Base-by-base conservation (phyloP, 768 basidiomycete species). In the Suillus clintonianus region DNA sequence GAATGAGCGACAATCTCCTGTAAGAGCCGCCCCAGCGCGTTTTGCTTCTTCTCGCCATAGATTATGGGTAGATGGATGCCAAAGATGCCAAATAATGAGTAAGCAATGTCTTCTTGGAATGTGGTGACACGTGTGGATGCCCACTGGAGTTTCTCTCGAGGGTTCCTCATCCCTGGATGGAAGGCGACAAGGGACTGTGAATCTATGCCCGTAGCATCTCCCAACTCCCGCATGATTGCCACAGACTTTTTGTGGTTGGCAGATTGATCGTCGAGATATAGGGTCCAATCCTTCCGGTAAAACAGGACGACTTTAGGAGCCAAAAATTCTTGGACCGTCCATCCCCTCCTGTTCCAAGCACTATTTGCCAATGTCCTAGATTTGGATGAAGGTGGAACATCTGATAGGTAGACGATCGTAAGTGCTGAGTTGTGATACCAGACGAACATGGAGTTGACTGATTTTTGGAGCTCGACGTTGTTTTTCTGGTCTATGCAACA, bases 371-470 rank as follows among this genome's bases (percentile, higher is more conserved):
- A 19, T 2, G 32, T 22, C 2, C 42, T 19, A 22, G 61, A 27
- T 5, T n/a, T 32, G 6, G 50, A 39, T 4, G 50, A 41, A 41
- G 34, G 61, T 10, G 50, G 24, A 22, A 73, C 65, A 36, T 74
- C 72, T 7, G 63, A 62, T 27, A 73, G 71, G 30, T 72, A 72
- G 13, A 73, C 69, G 62, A 73, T 62, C 4, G 71, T 73, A 41
- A 73, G 48, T 3, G 71, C 66, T 24, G 73, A 73, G 56, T 36
- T 48, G 43, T 50, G 62, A 66, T 73, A 73, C 72, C 73, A 73
- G 2, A 64, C 58, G 39, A 72, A 73, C 72, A 74, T 73, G 65
- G 51, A 69, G 47, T 74, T 73, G 60, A 73, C 67, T 24, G 73
- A 73, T 60, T 73, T 71, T 14, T 71, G 68, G 32, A 53, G 65